A percentile compares a stretch with the other conserved stretches of the same genome.
Conservation (phyloP, 371 early-diverging fungal species). For the Funneliformis caledonium region DNA sequence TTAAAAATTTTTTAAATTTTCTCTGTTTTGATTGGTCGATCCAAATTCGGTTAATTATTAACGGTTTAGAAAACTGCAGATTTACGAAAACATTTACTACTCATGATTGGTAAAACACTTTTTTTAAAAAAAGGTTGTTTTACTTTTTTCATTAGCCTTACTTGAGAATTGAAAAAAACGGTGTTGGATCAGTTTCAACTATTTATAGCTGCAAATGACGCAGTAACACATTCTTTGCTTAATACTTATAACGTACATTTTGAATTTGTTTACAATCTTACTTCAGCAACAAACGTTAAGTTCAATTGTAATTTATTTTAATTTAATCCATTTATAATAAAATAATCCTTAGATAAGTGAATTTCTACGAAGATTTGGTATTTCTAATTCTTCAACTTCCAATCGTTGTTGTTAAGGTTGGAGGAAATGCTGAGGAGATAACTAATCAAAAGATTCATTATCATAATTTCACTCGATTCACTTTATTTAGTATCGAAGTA, state of each 20-base stretch:
- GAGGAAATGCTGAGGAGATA: slow-evolving; percentile 48
- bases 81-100: slow-evolving; percentile 50
- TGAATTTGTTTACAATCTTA: slow-evolving; percentile 58
- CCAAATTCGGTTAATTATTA: too few relatives aligned
- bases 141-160: too few relatives aligned
- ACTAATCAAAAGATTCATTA: not conserved
- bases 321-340: not conserved
- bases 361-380: slow-evolving; percentile 54
- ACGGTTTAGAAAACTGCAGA: slow-evolving; percentile 48
- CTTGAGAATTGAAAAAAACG: slow-evolving; percentile 39
- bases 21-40: too few relatives aligned
- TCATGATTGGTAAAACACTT: slow-evolving; percentile 51
- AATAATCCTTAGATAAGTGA: slow-evolving; percentile 52
- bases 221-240: slow-evolving; percentile 48
- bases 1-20: too few relatives aligned
- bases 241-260: slow-evolving; percentile 59
- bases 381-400: slow-evolving; percentile 47
- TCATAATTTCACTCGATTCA: not conserved
- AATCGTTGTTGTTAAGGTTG: slow-evolving; percentile 52
- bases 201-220: slow-evolving; percentile 53
- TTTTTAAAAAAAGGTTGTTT: too few relatives aligned
- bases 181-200: slow-evolving; percentile 51
- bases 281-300: slow-evolving; percentile 53
- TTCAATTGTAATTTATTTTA: not conserved
- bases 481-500: not conserved